Base-by-base conservation (phyloP, 202 grass and related monocot genomes). In the Zizania palustris region DNA sequence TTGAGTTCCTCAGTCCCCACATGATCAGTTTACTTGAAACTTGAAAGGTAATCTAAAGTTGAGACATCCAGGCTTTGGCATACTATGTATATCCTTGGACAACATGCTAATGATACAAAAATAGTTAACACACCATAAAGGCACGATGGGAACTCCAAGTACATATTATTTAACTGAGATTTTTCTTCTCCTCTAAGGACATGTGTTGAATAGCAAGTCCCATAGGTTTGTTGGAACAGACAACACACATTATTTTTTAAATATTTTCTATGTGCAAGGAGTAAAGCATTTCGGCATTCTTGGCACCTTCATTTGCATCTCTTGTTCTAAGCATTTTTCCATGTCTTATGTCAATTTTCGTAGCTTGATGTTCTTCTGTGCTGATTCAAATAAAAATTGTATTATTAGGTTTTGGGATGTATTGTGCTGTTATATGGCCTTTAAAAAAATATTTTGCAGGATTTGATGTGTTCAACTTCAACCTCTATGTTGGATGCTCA, bases 381-480 rank as follows among this genome's bases (percentile, higher is more conserved):
- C 37, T 36, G 5, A 44, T 62, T 71, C 1, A 7, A 34, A 36
- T 45, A 65, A 8, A 5, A 56, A 74, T 73, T 69, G 3, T 42
- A 45, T 79, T 79, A 67, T 73, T 63, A n/a, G 13, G 15, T 54
- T 43, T 58, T 54, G 62, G 67, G 36, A 73, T 78, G 51, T 11
- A 6, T 50, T 11, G 13, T 33, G 11, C 10, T 18, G 15, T 75
- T 71, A 7, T 57, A 46, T 71, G 42, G 71, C 34, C n/a, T 51
- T 66, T 37, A 78, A 39, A 48, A 70, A 67, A 80, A 45, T 73
- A 50, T 75, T 60, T 77, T 73, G 37, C 61, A 88, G 86, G 72
- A 61, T 80, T 13, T 60, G 33, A 57, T 40, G 63, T 45, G 54
- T 59, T 60, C 82, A 46, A 76, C 51, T 59, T 60, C 82, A 46